Evolutionary conservation across 768 basidiomycete species (phyloP).

Genomic region (Mycena kentingensis): DNA sequence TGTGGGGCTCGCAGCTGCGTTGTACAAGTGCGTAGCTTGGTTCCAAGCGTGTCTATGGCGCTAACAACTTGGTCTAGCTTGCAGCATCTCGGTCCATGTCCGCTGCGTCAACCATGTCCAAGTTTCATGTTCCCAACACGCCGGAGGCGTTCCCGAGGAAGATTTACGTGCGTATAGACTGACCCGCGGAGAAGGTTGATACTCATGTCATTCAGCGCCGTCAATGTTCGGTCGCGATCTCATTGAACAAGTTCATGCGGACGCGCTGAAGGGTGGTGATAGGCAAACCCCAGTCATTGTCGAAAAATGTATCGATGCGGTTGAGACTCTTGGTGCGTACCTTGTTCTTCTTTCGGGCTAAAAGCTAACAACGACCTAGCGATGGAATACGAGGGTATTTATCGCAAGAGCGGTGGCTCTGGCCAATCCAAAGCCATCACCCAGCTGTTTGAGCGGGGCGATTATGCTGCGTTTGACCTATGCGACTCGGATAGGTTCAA

Average conservation of each 20-base stretch:
- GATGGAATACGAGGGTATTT: conserved; percentile 96
- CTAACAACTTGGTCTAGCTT: conserved; percentile 68
- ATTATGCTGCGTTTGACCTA: conserved; percentile 88
- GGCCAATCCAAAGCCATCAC: conserved; percentile 92
- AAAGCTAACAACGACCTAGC: conserved; percentile 46
- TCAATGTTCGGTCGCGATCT: conserved; percentile 95
- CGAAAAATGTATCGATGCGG: conserved; percentile 93
- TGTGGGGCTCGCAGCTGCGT: conserved; percentile 96
- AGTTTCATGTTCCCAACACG: conserved; percentile 62
- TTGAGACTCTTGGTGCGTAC: conserved; percentile 77
- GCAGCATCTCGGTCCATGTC: conserved; percentile 83
- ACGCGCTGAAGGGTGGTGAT: conserved; percentile 53
- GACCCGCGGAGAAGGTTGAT: neutral
- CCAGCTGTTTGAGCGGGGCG: conserved; percentile 90
- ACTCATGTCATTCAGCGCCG: conserved; percentile 52
- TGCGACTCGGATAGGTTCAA: conserved; percentile 88
- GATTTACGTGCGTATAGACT: conserved; percentile 40
- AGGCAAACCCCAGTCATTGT: conserved; percentile 84
- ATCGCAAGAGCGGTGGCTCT: conserved; percentile 95
- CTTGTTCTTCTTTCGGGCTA: neutral
- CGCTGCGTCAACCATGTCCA: conserved; percentile 77
- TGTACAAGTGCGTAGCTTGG: conserved; percentile 90
- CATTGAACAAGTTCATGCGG: conserved; percentile 76
- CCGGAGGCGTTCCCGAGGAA: conserved; percentile 35
- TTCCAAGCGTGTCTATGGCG: too few species aligned